These are phyloP conservation scores for Aegilops tauschii DNA, from an alignment of 176 grass and related monocot species.

Conservation along the genomic window DNA sequence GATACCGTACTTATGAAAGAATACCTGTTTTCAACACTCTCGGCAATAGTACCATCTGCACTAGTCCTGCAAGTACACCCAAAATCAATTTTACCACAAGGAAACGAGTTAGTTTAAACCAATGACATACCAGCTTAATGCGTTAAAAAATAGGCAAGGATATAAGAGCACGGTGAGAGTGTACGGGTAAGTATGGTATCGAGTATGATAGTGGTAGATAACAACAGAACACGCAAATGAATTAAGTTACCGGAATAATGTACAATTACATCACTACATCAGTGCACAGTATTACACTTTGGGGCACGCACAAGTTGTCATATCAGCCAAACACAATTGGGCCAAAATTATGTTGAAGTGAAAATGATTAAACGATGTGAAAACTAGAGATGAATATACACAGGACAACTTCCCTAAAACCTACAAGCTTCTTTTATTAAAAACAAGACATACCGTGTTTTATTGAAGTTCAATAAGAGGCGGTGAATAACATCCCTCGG, in stretches of 20 bases:
- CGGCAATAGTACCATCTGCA: not conserved
- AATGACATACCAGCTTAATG: not conserved
- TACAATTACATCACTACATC: not conserved
- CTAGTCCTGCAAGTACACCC: not conserved
- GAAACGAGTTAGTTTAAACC: not conserved
- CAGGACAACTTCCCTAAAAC: not conserved
- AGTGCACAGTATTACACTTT: not conserved
- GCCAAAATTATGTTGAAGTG: not conserved
- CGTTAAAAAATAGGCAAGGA: not conserved
- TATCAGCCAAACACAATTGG: not conserved
- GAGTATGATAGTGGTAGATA: not conserved
- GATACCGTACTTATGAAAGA: not conserved
- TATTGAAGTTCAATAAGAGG: not conserved
- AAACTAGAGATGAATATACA: not conserved
- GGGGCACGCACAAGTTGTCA: not conserved
- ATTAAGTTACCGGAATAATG: not conserved
- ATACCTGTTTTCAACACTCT: not conserved
- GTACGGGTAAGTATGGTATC: not conserved
- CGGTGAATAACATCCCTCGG: not conserved
- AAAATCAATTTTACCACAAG: not conserved
- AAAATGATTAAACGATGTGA: not conserved
- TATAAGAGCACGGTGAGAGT: not conserved
- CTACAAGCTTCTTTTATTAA: not conserved
- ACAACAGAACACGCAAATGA: not conserved
- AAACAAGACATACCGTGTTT: not conserved